These are phyloP conservation scores for Trichoderma sp. DNA, from an alignment of 2,329 filamentous ascomycete genomes.

Conservation along the genomic window DNA sequence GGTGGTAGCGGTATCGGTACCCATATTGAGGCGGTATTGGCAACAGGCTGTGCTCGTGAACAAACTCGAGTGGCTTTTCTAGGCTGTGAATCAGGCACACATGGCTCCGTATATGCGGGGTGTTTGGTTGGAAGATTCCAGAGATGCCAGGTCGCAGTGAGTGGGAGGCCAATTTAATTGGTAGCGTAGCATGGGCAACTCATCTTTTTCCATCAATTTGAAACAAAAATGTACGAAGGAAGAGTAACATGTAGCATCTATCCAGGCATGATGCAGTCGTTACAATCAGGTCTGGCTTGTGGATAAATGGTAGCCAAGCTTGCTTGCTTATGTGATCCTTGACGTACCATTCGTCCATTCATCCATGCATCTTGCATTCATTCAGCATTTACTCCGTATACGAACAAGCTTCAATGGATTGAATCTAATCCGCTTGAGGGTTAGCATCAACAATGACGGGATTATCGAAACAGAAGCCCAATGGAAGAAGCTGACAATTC, in stretches of 20 bases:
- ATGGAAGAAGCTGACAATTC: constrained; percentile 4
- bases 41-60: background rate
- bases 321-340: background rate
- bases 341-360: background rate
- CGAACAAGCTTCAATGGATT: background rate
- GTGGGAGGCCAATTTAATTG: background rate
- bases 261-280: background rate
- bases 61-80: background rate
- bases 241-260: background rate
- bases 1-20: background rate
- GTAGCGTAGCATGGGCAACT: background rate
- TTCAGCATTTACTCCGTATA: no score
- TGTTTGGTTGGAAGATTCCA: background rate
- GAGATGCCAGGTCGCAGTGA: background rate
- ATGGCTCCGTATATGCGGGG: background rate
- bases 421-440: background rate
- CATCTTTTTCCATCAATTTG: background rate
- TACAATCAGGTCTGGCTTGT: background rate
- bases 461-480: background rate
- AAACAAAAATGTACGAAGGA: background rate
- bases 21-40: background rate
- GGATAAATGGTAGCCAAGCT: background rate
- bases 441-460: background rate
- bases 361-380: background rate
- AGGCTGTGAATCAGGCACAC: background rate